Evolutionary conservation across 257 asterid species (phyloP).

Genomic region (Catharanthus roseus): DNA sequence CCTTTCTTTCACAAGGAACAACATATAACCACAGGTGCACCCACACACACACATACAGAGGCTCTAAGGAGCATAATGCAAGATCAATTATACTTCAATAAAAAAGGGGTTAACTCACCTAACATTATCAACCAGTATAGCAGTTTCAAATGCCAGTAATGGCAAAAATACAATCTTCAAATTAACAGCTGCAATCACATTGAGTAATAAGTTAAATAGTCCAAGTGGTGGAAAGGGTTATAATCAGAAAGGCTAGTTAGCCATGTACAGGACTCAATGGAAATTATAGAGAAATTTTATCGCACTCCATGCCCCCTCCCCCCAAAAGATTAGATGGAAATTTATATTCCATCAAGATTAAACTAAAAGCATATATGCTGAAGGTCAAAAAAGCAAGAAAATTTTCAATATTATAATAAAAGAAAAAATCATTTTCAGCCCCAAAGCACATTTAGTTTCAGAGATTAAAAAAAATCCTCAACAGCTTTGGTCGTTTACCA

Average conservation of each 20-base stretch:
- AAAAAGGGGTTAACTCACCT: slow-evolving; percentile 48
- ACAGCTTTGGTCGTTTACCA: slow-evolving; percentile 42
- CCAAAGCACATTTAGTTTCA: background rate
- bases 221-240: slow-evolving; percentile 8
- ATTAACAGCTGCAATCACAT: slow-evolving; percentile 64
- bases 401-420: background rate
- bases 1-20: background rate
- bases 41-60: no score
- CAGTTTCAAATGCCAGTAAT: slow-evolving; percentile 71
- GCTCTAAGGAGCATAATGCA: background rate
- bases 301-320: background rate
- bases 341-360: background rate
- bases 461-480: background rate
- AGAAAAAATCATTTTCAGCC: background rate
- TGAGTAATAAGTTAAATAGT: slow-evolving; percentile 19
- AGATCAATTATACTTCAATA: slow-evolving; percentile 8
- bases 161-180: slow-evolving; percentile 94
- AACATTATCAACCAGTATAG: slow-evolving; percentile 80
- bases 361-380: background rate
- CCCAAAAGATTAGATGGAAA: no score
- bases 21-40: background rate
- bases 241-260: background rate
- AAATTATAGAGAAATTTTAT: background rate
- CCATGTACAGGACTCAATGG: background rate
- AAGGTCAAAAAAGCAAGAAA: background rate